These are phyloP conservation scores for Meyerozyma smithsonii DNA, from an alignment of 1,139 yeast species.

Conservation along the genomic window DNA sequence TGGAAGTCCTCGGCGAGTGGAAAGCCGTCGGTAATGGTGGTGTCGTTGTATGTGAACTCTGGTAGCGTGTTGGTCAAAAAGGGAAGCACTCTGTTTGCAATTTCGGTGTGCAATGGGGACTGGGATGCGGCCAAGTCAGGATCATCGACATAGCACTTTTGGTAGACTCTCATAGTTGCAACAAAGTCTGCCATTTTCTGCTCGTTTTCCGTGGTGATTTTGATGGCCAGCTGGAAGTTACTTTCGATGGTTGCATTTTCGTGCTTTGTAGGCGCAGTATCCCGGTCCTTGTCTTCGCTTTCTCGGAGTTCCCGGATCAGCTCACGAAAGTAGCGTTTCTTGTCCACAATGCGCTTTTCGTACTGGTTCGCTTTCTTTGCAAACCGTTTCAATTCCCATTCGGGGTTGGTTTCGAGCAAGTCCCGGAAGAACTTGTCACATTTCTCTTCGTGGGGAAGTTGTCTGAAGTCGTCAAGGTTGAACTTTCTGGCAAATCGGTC, in stretches of 20 bases:
- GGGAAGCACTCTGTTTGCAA: constrained; percentile 26
- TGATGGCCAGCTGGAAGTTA: constrained; percentile 14
- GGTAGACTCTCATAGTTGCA: constrained; percentile 29
- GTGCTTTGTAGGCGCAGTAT: constrained; percentile 10
- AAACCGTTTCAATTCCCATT: constrained; percentile 21
- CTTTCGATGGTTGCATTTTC: constrained; percentile 19
- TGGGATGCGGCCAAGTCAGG: constrained; percentile 6
- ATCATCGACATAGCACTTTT: constrained; percentile 29
- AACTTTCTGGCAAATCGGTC: constrained; percentile 16
- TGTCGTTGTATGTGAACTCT: constrained; percentile 10
- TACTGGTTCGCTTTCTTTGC: constrained; percentile 13
- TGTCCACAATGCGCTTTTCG: constrained; percentile 28
- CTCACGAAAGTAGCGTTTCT: constrained; percentile 16
- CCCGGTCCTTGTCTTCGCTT: constrained; percentile 8
- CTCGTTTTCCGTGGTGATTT: constrained; percentile 16
- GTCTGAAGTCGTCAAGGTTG: constrained; percentile 11
- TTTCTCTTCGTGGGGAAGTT: constrained; percentile 18
- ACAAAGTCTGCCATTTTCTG: constrained; percentile 35
- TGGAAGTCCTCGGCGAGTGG: constrained; percentile 8
- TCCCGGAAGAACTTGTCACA: constrained; percentile 28
- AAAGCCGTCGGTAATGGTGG: constrained; percentile 11
- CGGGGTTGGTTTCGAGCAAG: constrained; percentile 17
- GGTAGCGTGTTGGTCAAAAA: constrained; percentile 25
- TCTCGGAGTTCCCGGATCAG: constrained; percentile 8
- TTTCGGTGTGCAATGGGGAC: constrained; percentile 12